Base-by-base conservation (phyloP, 208 protist species). In the Trypanosoma avium region DNA sequence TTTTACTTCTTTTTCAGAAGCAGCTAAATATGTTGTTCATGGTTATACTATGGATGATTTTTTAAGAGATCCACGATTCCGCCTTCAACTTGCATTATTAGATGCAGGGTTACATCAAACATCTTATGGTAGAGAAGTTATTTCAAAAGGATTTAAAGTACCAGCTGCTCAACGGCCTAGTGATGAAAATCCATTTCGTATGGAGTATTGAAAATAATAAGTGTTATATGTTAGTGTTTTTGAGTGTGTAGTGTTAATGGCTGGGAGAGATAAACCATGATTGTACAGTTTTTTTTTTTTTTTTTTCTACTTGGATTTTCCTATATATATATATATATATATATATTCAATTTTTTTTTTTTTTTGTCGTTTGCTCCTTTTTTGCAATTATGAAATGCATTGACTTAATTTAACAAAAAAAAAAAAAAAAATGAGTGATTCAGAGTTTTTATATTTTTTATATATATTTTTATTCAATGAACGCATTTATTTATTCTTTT, bases 31-130 rank as follows among this genome's bases (percentile, higher is more conserved):
- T 26, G 47, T 68, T 40, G n/a, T 78, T 0, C 59, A 79, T 56
- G 89, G 89, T 9, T 95, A 86, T 50, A 82, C 83, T 0, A 79
- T 84, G 26, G 82, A 92, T 15, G 69, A 91, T 57, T 69, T 95
- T 21, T 89, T 90, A 82, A 79, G 71, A 22, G 89, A 95, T 42
- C 89, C 86, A 12, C 81, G 89, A n/a, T 82, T 88, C 55, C 82
- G 81, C 12, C 73, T 95, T 30, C 90, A 88, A 60, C 70, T 89
- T 10, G 89, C 89, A 4, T 65, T 95, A 40, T 43, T 90, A 19
- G 81, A 87, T 19, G 89, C 81, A 10, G 86, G 86, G 8, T 65
- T 95, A 35, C 89, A 95, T 63, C 82, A 82, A 54, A 90, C 80
- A 1, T 55, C 71, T 10, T 95, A 95, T 45, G 89, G 80, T 0